Percentiles rank a stretch among this genome's conserved stretches.
These are phyloP conservation scores for Paracamarosporium sp. DNA, from an alignment of 2,329 filamentous ascomycete genomes.

Conservation along the genomic window DNA sequence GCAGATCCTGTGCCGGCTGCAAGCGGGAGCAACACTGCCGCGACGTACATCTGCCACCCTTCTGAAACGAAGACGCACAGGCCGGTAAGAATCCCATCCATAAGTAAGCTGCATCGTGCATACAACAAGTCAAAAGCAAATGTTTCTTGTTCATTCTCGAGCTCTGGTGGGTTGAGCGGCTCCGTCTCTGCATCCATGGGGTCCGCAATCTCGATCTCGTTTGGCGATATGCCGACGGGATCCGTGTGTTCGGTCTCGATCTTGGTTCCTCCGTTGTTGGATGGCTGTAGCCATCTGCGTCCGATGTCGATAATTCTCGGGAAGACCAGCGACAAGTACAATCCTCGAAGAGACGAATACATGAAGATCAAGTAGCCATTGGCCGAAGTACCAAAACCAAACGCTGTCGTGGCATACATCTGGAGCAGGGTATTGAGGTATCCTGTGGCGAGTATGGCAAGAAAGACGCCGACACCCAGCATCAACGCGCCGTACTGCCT, in stretches of 20 bases:
- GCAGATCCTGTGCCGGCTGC: conserved; percentile 73
- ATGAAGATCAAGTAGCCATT: conserved; percentile 56
- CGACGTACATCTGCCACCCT: conserved; percentile 73
- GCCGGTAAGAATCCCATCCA: conserved; percentile 70
- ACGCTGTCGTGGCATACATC: conserved; percentile 56
- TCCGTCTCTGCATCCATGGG: conserved; percentile 57
- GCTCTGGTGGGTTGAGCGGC: conserved; percentile 46
- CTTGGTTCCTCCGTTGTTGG: conserved; percentile 4
- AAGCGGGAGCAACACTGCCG: conserved; percentile 70
- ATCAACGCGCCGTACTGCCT: conserved; percentile 69
- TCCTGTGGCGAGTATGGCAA: conserved; percentile 72
- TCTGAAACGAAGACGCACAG: conserved; percentile 67
- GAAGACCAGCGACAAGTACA: conserved; percentile 54
- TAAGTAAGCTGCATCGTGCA: conserved; percentile 68
- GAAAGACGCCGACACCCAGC: conserved; percentile 69
- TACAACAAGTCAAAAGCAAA: conserved; percentile 72
- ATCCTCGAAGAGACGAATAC: conserved; percentile 52
- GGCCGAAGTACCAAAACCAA: conserved; percentile 52
- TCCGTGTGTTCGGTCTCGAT: conserved; percentile 20
- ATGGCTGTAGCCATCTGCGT: conserved; percentile 47
- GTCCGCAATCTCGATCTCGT: conserved; percentile 53
- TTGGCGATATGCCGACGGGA: conserved; percentile 32
- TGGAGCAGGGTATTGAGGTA: conserved; percentile 68
- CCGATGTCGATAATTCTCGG: conserved; percentile 53
- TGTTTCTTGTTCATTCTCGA: conserved; percentile 52